Evolutionary conservation across 2,329 filamentous ascomycete species (phyloP).

Genomic region (Colletotrichum horii): DNA sequence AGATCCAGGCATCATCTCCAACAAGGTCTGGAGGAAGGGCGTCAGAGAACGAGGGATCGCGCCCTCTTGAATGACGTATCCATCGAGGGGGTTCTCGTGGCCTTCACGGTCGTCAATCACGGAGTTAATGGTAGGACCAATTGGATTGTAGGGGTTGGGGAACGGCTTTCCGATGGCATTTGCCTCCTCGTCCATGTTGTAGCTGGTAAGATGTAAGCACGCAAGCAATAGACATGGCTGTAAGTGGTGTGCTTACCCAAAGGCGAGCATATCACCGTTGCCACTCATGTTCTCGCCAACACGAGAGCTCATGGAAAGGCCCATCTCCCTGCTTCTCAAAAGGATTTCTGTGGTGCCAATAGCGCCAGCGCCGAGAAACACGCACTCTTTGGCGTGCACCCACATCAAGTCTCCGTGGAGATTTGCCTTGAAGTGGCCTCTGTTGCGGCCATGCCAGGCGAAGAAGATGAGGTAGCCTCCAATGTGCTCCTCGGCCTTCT

Average conservation of each 20-base stretch:
- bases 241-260: conserved; percentile 48
- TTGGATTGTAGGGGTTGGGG: conserved; percentile 55
- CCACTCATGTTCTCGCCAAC: conserved; percentile 68
- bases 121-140: conserved; percentile 68
- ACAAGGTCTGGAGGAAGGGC: conserved; percentile 59
- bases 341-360: conserved; percentile 72
- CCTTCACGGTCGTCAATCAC: conserved; percentile 64
- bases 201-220: conserved; percentile 40
- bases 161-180: conserved; percentile 59
- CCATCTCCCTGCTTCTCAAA: conserved; percentile 63
- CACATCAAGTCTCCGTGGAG: conserved; percentile 67
- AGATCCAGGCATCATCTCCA: conserved; percentile 59
- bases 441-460: conserved; percentile 65
- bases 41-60: conserved; percentile 63
- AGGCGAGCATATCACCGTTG: conserved; percentile 70
- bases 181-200: conserved; percentile 62
- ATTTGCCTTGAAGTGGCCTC: conserved; percentile 58
- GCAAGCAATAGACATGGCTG: neutral
- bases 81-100: conserved; percentile 60
- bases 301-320: conserved; percentile 60
- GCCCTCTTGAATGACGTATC: conserved; percentile 69
- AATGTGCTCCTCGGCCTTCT: conserved; percentile 48
- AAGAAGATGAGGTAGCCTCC: conserved; percentile 70
- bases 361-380: conserved; percentile 70
- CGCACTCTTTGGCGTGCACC: conserved; percentile 68